A percentile compares a stretch with the other conserved stretches of the same genome.
Conservation (phyloP, 805 yeast species). For the Ogataea glucozyma region DNA sequence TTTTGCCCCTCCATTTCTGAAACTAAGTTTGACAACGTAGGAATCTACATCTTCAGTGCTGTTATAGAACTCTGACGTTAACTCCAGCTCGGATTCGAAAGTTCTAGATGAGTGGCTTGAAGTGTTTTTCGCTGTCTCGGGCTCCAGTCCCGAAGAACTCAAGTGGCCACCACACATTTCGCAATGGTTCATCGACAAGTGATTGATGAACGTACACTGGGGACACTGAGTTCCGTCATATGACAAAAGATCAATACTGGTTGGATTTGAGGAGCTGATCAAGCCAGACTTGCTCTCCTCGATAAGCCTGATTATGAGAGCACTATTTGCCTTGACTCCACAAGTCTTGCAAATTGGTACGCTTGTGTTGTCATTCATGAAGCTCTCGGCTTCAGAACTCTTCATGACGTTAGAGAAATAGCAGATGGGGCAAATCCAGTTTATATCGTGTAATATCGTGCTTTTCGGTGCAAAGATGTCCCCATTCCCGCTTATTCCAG, state of each 20-base stretch:
- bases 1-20: conserved; percentile 68
- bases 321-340: conserved; percentile 52
- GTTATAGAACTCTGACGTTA: conserved; percentile 15
- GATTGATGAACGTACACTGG: conserved; percentile 69
- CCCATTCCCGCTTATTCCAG: no score
- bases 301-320: conserved; percentile 32
- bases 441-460: conserved; percentile 23
- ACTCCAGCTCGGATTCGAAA: conserved; percentile 7
- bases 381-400: conserved; percentile 19
- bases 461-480: not conserved
- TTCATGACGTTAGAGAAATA: conserved; percentile 58
- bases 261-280: not conserved
- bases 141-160: conserved; percentile 5
- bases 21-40: conserved; percentile 61
- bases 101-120: not conserved
- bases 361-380: conserved; percentile 12
- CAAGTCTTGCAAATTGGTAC: conserved; percentile 59
- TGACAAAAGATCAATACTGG: conserved; percentile 21
- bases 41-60: conserved; percentile 28
- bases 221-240: conserved; percentile 46
- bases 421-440: conserved; percentile 92
- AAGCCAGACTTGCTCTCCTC: conserved; percentile 1
- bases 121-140: conserved; percentile 3
- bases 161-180: conserved; percentile 74
- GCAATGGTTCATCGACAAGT: conserved; percentile 72